Evolutionary conservation across 2,329 filamentous ascomycete genomes (phyloP).

Genomic region (Penicillium vulpinum): DNA sequence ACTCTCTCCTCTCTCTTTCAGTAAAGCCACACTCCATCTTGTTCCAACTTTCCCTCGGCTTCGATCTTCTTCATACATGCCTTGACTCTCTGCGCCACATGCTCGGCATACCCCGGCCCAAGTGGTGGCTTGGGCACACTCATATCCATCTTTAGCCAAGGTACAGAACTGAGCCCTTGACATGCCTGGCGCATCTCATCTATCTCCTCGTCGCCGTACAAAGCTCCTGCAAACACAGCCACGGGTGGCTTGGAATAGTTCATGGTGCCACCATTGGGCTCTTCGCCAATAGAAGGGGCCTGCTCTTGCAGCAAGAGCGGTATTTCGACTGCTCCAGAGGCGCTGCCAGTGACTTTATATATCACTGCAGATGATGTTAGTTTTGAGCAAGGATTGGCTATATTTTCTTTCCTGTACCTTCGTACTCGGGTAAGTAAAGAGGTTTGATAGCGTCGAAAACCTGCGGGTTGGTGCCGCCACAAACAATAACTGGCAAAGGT

Average conservation of each 20-base stretch:
- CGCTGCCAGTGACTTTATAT: neutral
- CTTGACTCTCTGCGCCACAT: conserved; percentile 15
- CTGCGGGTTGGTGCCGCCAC: neutral
- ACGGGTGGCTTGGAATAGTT: neutral
- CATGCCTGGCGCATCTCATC: conserved; percentile 13
- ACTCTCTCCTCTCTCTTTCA: neutral
- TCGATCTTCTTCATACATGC: conserved; percentile 16
- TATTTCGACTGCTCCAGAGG: neutral
- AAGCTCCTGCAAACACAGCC: neutral
- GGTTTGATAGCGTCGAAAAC: neutral
- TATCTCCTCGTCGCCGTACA: conserved; percentile 15
- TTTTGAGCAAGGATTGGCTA: no score
- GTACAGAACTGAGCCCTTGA: conserved; percentile 11
- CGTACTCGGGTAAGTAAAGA: neutral
- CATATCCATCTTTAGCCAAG: conserved; percentile 21
- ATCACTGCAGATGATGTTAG: neutral
- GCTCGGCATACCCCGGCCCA: conserved; percentile 18
- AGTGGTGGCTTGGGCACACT: conserved; percentile 16
- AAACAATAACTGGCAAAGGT: no score
- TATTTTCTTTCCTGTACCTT: no score
- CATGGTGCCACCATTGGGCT: neutral
- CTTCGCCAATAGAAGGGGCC: neutral
- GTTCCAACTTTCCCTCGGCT: conserved; percentile 12
- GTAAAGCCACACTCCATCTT: conserved; percentile 14
- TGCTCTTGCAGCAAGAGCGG: neutral